These are phyloP conservation scores for Magnusiomyces magnusii DNA, from an alignment of 1,139 yeast species.

Conservation along the genomic window DNA sequence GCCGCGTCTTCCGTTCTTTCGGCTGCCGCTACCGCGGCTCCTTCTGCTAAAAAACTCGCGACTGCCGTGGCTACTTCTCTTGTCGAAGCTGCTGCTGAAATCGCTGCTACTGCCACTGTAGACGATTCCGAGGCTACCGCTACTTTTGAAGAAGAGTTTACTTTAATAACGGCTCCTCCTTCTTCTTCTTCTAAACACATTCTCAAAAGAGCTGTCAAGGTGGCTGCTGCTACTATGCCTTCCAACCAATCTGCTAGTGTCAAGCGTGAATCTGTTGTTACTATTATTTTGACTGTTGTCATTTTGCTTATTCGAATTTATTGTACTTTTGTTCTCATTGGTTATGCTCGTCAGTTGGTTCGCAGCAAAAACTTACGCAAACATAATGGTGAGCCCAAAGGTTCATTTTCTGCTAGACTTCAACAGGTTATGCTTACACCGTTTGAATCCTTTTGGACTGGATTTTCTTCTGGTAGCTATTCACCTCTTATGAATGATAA, in stretches of 20 bases:
- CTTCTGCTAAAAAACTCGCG: constrained; percentile 4
- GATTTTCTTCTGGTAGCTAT: constrained; percentile 31
- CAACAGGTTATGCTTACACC: constrained; percentile 28
- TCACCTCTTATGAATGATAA: constrained; percentile 2
- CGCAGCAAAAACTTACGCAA: constrained; percentile 32
- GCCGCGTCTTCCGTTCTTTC: background rate
- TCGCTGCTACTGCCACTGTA: constrained; percentile 7
- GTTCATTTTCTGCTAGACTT: constrained; percentile 28
- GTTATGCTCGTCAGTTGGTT: constrained; percentile 46
- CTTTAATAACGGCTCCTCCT: constrained; percentile 3
- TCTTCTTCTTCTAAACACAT: background rate
- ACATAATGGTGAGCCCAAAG: constrained; percentile 31
- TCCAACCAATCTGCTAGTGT: constrained; percentile 56
- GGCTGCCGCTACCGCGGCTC: constrained; percentile 10
- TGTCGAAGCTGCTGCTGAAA: constrained; percentile 20
- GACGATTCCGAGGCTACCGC: constrained; percentile 11
- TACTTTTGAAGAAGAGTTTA: constrained; percentile 9
- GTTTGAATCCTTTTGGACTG: constrained; percentile 39
- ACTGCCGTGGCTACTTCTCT: constrained; percentile 7
- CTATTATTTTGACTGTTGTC: constrained; percentile 48
- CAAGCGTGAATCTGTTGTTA: constrained; percentile 62
- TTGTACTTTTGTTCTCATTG: constrained; percentile 54
- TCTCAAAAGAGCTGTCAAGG: constrained; percentile 13
- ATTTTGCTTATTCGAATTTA: constrained; percentile 54
- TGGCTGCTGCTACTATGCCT: constrained; percentile 15